Base-by-base conservation (phyloP, 352 stramenopile species). In the Phytophthora rubi region DNA sequence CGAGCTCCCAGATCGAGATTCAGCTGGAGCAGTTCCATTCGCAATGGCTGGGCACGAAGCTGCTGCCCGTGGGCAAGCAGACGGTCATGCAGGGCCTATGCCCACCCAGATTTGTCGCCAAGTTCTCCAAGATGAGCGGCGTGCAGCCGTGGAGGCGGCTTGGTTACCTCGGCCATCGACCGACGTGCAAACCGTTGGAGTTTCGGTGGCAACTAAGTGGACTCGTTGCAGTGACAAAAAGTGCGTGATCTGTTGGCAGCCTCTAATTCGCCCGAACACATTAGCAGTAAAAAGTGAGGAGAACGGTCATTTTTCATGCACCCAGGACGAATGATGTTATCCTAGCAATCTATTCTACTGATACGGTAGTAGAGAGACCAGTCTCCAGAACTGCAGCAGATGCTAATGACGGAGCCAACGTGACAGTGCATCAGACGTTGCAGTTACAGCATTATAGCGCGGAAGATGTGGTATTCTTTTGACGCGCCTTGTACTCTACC, bases 191-290 rank as follows among this genome's bases (percentile, higher is more conserved):
- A 18, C 85, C 81, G 37, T 49, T 92, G 8, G 81, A 91, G 51
- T 91, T 92, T 68, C 81, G 81, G 3, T 92, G 81, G 81, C 85
- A 92, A 62, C 55, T 92, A 92, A 52, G 42, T 76, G 0, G 61
- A 72, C 10, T 62, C 62, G 10, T 28, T 76, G 32, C n/a, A 74
- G 13, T 79, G 74, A 70, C 37, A 44, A 32, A 71, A 77, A 33
- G 35, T 76, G 7, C 62, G 42, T 9, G 55, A 5, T 6, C 28
- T 62, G 23, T 37, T 68, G 6, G 61, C 37, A 44, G 6, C 37
- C 35, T 42, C 35, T 5, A 6, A 44, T 15, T 15, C 37, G 4
- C 16, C 37, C 16, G 16, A n/a, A 15, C 37, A 44, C 37, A 6
- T 15, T n/a, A 15, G 37, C 16, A 13, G 37, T 15, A 16, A 44